Percentiles rank a stretch among this genome's conserved stretches.
Conservation (phyloP, 148 eudicot genomes). For the Rhododendron griersonianum region DNA sequence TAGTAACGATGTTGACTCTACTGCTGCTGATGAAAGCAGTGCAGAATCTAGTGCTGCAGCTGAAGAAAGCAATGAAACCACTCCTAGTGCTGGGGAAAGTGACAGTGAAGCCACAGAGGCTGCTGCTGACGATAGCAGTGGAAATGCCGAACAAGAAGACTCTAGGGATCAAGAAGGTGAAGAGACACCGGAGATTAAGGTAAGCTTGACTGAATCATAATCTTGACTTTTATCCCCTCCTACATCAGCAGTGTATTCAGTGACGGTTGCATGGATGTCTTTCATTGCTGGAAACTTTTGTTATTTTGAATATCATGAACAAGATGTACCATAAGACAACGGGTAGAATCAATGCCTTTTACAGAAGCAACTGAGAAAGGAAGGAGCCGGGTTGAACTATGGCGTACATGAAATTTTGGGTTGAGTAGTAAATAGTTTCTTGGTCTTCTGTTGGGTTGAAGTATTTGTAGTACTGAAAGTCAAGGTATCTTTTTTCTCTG, state of each 20-base stretch:
- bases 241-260: not conserved
- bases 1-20: slow-evolving; percentile 27
- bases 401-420: not conserved
- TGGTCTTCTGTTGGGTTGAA: not conserved
- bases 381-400: not conserved
- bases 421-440: not conserved
- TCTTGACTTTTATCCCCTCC: not conserved
- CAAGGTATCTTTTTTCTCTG: not conserved
- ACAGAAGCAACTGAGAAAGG: not conserved
- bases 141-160: slow-evolving; percentile 40
- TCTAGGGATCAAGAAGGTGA: slow-evolving; percentile 43
- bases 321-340: not conserved
- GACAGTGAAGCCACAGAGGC: slow-evolving; percentile 23
- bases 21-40: slow-evolving; percentile 19
- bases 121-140: slow-evolving; percentile 40
- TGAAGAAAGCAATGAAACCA: slow-evolving; percentile 38
- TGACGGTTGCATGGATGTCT: not conserved
- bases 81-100: slow-evolving; percentile 20
- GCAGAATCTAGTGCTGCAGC: slow-evolving; percentile 24
- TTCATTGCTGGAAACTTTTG: not conserved
- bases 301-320: not conserved
- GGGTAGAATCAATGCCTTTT: not conserved
- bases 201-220: slow-evolving; percentile 14
- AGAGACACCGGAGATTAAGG: slow-evolving; percentile 69
- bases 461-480: not conserved